Conservation (phyloP, 2,329 filamentous ascomycete species). For the Diaporthe longicolla region DNA sequence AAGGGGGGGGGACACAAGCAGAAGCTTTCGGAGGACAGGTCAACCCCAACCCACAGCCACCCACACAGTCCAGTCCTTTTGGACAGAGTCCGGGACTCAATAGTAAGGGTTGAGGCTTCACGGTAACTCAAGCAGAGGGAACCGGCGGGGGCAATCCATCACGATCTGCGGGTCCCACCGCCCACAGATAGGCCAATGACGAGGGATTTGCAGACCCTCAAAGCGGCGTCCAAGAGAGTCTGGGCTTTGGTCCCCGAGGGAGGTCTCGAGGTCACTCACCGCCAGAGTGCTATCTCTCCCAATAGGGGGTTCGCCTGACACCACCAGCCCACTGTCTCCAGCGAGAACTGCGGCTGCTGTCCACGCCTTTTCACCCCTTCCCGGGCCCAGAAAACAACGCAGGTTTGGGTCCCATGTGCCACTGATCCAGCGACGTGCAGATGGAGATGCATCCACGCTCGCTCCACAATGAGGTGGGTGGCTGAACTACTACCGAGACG, state of each 20-base stretch:
- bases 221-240: slow-evolving; percentile 38
- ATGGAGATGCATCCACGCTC: background rate
- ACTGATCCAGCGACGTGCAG: slow-evolving; percentile 36
- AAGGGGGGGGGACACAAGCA: background rate
- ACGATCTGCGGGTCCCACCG: slow-evolving; percentile 39
- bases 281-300: slow-evolving; percentile 33
- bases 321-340: slow-evolving; percentile 15
- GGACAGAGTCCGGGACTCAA: slow-evolving; percentile 8
- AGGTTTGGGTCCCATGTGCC: slow-evolving; percentile 29
- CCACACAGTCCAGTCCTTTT: slow-evolving; percentile 27
- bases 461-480: slow-evolving; percentile 34
- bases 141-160: slow-evolving; percentile 40
- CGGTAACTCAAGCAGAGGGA: slow-evolving; percentile 12
- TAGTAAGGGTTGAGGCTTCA: background rate
- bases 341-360: slow-evolving; percentile 24
- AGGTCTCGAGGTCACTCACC: slow-evolving; percentile 39
- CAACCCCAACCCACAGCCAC: slow-evolving; percentile 32
- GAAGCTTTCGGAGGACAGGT: slow-evolving; percentile 25
- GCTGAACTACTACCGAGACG: slow-evolving; percentile 11
- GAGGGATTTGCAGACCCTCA: slow-evolving; percentile 14
- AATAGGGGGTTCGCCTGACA: slow-evolving; percentile 19
- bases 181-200: slow-evolving; percentile 13
- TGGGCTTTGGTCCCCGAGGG: slow-evolving; percentile 23
- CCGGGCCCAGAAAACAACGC: slow-evolving; percentile 31
- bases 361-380: background rate